Percentiles rank a stretch among this genome's conserved stretches.
Evolutionary conservation across 2,329 filamentous ascomycete genomes (phyloP).

Genomic region (Nothopassalora personata): DNA sequence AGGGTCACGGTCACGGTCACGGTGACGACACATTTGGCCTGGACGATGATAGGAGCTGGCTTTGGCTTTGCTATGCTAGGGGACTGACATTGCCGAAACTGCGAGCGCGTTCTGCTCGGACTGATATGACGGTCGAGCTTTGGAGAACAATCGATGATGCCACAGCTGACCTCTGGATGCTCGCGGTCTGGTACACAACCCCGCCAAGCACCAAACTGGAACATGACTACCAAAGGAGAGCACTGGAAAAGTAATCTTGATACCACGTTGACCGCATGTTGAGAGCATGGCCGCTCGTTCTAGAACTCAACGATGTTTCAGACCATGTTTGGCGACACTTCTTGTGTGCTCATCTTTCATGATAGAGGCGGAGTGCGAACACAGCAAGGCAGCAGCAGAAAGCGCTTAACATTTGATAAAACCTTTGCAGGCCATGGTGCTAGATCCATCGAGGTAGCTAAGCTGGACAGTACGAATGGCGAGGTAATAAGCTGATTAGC

Average conservation of each 20-base stretch:
- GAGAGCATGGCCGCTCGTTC: neutral
- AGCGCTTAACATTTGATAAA: too few relatives aligned
- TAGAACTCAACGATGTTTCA: neutral
- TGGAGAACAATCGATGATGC: neutral
- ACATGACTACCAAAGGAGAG: neutral
- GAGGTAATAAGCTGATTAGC: neutral
- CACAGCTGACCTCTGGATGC: conserved; percentile 1
- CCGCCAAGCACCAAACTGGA: neutral
- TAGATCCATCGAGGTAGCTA: neutral
- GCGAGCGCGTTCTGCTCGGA: neutral
- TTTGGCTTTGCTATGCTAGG: neutral
- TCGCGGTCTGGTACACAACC: neutral
- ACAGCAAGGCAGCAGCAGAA: neutral
- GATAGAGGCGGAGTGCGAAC: neutral
- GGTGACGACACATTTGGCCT: neutral
- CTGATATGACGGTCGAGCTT: neutral
- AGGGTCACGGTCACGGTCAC: neutral
- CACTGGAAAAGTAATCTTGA: neutral
- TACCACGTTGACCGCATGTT: neutral
- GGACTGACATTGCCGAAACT: neutral
- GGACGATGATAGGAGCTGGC: neutral
- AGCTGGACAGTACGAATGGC: neutral
- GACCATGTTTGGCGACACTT: neutral
- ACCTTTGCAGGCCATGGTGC: neutral
- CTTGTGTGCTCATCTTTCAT: neutral